Percentiles rank a stretch among this genome's conserved stretches.
These are phyloP conservation scores for Sugiyamaella sp. DNA, from an alignment of 1,139 yeast genomes.

Conservation along the genomic window DNA sequence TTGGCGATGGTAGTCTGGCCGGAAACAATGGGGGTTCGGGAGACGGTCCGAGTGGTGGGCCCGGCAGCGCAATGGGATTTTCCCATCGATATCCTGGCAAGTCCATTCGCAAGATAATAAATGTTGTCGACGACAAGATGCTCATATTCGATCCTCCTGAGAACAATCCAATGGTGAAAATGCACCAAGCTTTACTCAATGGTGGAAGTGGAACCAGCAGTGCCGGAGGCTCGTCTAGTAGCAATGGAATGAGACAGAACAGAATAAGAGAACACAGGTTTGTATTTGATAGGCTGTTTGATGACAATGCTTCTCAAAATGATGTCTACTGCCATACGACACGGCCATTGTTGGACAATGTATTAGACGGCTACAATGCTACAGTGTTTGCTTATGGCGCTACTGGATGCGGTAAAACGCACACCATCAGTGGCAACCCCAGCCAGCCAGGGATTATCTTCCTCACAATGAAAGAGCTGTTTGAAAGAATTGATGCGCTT, in stretches of 20 bases:
- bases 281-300: constrained; percentile 80
- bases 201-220: constrained; percentile 4
- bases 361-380: constrained; percentile 83
- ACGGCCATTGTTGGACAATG: constrained; percentile 69
- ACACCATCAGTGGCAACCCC: constrained; percentile 79
- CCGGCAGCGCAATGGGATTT: constrained; percentile 8
- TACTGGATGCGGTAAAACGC: constrained; percentile 98
- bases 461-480: constrained; percentile 76
- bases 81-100: constrained; percentile 22
- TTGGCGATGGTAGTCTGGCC: constrained; percentile 59
- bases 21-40: constrained; percentile 11
- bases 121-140: constrained; percentile 88
- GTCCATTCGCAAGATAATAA: constrained; percentile 64
- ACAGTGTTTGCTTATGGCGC: constrained; percentile 98
- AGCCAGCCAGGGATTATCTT: constrained; percentile 80
- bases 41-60: not conserved
- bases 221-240: not conserved
- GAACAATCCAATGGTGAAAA: constrained; percentile 62
- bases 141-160: constrained; percentile 87
- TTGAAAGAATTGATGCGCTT: constrained; percentile 57
- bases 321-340: constrained; percentile 72
- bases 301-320: constrained; percentile 61
- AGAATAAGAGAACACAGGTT: constrained; percentile 75
- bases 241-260: constrained; percentile 8
- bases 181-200: constrained; percentile 59